Evolutionary conservation across 768 basidiomycete species (phyloP).

Genomic region (Trichaptum fuscoviolaceum): DNA sequence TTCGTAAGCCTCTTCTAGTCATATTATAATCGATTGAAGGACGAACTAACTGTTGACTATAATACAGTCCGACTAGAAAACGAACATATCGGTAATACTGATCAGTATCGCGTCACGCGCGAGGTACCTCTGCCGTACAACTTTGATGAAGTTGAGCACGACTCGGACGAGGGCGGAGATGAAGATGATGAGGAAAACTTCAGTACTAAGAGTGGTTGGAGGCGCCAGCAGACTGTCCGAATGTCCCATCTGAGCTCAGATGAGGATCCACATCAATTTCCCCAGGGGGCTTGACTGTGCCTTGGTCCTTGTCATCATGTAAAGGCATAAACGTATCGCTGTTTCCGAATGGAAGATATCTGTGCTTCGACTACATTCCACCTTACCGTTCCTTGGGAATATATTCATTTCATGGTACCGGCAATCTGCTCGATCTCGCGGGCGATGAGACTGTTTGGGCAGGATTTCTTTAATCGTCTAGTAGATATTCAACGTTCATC

Average conservation of each 20-base stretch:
- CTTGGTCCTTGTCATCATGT: not conserved
- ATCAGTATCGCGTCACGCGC: constrained; percentile 84
- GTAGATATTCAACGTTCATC: constrained; percentile 7
- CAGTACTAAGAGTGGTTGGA: constrained; percentile 4
- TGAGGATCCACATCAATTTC: constrained; percentile 1
- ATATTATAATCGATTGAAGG: constrained; percentile 3
- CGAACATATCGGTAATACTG: constrained; percentile 90
- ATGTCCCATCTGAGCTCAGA: constrained; percentile 4
- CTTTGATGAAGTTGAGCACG: constrained; percentile 37
- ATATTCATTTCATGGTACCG: constrained; percentile 57
- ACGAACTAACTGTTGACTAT: not conserved
- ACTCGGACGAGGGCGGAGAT: constrained; percentile 36
- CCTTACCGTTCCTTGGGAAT: not conserved
- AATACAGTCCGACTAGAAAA: constrained; percentile 72
- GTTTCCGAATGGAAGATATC: not conserved
- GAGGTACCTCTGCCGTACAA: constrained; percentile 83
- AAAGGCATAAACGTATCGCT: not conserved
- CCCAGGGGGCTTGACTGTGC: constrained; percentile 2
- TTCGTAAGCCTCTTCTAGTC: constrained; percentile 48
- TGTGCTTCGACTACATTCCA: constrained; percentile 2
- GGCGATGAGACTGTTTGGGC: constrained; percentile 75
- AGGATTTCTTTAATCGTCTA: constrained; percentile 67
- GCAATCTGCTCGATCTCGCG: constrained; percentile 70
- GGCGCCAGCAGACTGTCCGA: not conserved
- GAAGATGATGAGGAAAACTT: constrained; percentile 39